Evolutionary conservation across 2,329 filamentous ascomycete species (phyloP).

Genomic region (Penicillium sp.): DNA sequence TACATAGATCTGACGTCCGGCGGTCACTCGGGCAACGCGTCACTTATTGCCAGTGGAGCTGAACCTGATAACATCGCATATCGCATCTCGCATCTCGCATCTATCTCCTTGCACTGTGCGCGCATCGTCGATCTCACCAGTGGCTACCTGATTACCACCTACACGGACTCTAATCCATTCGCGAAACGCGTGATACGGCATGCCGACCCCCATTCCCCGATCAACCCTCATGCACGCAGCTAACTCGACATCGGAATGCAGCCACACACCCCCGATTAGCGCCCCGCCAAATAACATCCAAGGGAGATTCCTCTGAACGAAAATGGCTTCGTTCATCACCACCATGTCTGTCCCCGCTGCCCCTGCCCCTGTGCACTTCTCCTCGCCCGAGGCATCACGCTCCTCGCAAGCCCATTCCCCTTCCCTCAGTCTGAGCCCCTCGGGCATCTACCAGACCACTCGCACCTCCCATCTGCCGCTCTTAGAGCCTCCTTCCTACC

Average conservation of each 20-base stretch:
- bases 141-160: no score
- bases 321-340: slow-evolving; percentile 78
- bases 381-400: slow-evolving; percentile 31
- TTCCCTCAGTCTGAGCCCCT: slow-evolving; percentile 28
- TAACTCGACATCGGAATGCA: slow-evolving; percentile 29
- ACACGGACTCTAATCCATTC: not conserved
- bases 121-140: slow-evolving; percentile 12
- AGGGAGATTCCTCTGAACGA: slow-evolving; percentile 14
- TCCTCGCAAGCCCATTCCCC: slow-evolving; percentile 19
- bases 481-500: slow-evolving; percentile 39
- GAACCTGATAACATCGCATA: slow-evolving; percentile 8
- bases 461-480: slow-evolving; percentile 34
- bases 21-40: slow-evolving; percentile 23
- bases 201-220: not conserved
- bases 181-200: not conserved
- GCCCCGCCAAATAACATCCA: slow-evolving; percentile 20
- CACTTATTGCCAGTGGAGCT: slow-evolving; percentile 9
- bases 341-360: slow-evolving; percentile 70
- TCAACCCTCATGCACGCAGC: not conserved
- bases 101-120: slow-evolving; percentile 3
- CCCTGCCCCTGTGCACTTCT: slow-evolving; percentile 38
- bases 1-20: slow-evolving; percentile 6
- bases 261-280: slow-evolving; percentile 26
- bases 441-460: slow-evolving; percentile 36
- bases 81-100: not conserved